Evolutionary conservation across 371 early-diverging fungal genomes (phyloP), one percentile per base, ranked within the genome.

Genomic region (Saksenaea oblongispora): DNA sequence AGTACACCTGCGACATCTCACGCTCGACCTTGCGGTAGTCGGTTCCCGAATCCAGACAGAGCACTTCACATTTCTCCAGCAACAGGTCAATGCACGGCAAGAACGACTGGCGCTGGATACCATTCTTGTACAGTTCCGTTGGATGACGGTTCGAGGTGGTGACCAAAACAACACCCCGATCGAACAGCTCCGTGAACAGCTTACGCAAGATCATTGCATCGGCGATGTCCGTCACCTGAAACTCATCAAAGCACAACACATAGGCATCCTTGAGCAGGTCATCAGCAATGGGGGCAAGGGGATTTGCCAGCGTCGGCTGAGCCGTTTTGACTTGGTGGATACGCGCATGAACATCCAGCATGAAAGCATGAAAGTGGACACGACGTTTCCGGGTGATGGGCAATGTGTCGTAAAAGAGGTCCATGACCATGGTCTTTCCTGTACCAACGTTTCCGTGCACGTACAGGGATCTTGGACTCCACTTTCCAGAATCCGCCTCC

Each of bases 371-470:
- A 69, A 95, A 97, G 69, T 98, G 97, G 9, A 97, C 89, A 2
- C 97, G 87, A 27, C 91, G 82, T 72, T 96, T 96, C 26, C 89
- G 79, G 3, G 74, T 37, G n/a, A 84, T 83, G 2, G 86, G 76
- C 9, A 93, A 64, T 1, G 91, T 82, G 66, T 92, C 82, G 74
- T 89, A 97, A 63, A 97, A 94, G 54, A 98, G 72, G 75, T 98
- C 96, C 98, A 98, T 98, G n/a, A 93, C 83, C 86, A 95, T 94
- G 0, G 97, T 96, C 65, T 98, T 98, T 18, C 98, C 98, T 0
- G 91, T 91, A 24, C 94, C 85, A 15, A 95, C 95, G 65, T 89
- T 88, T 27, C 95, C 95, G 69, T 89, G 87, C 8, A 94, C 79
- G 66, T 94, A 94, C 34, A 93, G 67, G 14, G 93, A 91, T 28